Evolutionary conservation across 306 rosid species (phyloP).

Genomic region (Psophocarpus tetragonolobus): DNA sequence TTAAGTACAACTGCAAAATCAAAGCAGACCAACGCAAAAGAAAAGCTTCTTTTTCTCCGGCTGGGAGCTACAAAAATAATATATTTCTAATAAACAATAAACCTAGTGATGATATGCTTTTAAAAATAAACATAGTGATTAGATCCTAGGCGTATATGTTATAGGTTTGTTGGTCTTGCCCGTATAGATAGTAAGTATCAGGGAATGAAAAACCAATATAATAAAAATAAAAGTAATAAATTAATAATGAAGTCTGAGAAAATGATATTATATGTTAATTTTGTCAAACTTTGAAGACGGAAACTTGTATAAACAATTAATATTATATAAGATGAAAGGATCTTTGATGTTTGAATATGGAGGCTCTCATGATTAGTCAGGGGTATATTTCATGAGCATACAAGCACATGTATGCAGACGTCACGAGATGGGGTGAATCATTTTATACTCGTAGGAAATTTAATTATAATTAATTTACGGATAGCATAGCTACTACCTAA

Average conservation of each 20-base stretch:
- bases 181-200: constrained; percentile 29
- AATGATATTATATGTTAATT: neutral
- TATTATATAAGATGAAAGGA: neutral
- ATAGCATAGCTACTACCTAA: too few relatives aligned
- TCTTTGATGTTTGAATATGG: neutral
- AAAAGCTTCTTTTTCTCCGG: neutral
- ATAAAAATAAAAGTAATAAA: neutral
- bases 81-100: too few relatives aligned
- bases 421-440: neutral
- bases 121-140: neutral
- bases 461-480: neutral
- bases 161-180: neutral
- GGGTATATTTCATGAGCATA: neutral
- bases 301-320: neutral
- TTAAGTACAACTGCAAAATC: constrained; percentile 5
- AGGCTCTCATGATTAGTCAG: neutral
- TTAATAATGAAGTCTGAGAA: neutral
- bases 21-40: neutral
- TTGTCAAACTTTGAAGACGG: neutral
- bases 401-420: neutral
- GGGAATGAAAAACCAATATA: constrained; percentile 2
- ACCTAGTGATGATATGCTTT: too few relatives aligned
- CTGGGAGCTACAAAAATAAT: neutral
- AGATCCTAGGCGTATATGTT: neutral
- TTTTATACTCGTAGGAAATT: neutral